Percentiles rank a stretch among this genome's conserved stretches.
These are phyloP conservation scores for Acanthochlamys bracteata DNA, from an alignment of 106 monocot species.

Conservation along the genomic window DNA sequence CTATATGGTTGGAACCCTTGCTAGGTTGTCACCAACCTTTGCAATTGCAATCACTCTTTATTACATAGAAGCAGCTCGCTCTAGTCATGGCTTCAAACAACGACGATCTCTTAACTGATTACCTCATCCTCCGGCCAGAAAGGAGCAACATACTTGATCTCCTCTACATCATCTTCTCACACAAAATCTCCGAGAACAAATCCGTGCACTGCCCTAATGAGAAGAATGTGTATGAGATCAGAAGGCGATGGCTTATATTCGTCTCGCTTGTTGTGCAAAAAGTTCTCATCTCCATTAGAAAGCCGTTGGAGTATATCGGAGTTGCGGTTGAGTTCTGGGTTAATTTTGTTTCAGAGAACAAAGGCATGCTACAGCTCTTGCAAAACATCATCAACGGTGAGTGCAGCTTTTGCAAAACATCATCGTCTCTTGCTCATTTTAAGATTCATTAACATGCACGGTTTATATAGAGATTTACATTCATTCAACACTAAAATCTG, in stretches of 20 bases:
- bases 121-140: slow-evolving; percentile 24
- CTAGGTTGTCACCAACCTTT: too few relatives aligned
- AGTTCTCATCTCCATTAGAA: slow-evolving; percentile 14
- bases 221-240: slow-evolving; percentile 6
- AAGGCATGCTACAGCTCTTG: slow-evolving; percentile 9
- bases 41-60: too few relatives aligned
- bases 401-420: neutral
- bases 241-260: slow-evolving; percentile 28
- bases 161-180: slow-evolving; percentile 18
- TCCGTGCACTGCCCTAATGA: slow-evolving; percentile 27
- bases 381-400: slow-evolving; percentile 15
- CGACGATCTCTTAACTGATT: slow-evolving; percentile 6
- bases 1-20: too few relatives aligned
- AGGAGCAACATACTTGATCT: slow-evolving; percentile 14
- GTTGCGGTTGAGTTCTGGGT: slow-evolving; percentile 14
- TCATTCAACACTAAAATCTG: too few relatives aligned
- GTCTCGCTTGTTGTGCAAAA: slow-evolving; percentile 33
- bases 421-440: neutral
- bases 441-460: neutral
- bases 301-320: slow-evolving; percentile 20
- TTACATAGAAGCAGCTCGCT: too few relatives aligned
- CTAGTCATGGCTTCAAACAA: too few relatives aligned
- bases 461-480: neutral
- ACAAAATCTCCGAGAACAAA: slow-evolving; percentile 6
- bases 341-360: slow-evolving; percentile 21